Evolutionary conservation across 108 stramenopile species (phyloP).

Genomic region (Mayamaea pseudoterrestris): DNA sequence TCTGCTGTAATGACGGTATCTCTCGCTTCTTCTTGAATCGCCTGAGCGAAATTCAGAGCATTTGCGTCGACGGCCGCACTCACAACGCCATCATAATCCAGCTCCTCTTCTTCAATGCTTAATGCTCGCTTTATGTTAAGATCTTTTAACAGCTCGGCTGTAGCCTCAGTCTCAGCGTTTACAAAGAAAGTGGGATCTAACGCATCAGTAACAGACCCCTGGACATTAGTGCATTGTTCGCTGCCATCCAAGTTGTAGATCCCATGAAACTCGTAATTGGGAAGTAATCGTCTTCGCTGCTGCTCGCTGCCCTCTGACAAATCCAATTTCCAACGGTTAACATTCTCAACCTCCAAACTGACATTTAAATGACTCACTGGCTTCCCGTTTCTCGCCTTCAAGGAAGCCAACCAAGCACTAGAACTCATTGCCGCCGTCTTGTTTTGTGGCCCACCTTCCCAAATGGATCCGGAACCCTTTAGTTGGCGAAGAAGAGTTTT

Average conservation of each 20-base stretch:
- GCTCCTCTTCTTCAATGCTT: slow-evolving; percentile 21
- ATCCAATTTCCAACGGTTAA: slow-evolving; percentile 76
- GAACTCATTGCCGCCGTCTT: not conserved
- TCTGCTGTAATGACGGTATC: slow-evolving; percentile 16
- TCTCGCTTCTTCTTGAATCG: slow-evolving; percentile 18
- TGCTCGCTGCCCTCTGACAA: slow-evolving; percentile 78
- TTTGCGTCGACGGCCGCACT: not conserved
- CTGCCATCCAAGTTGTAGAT: slow-evolving; percentile 78
- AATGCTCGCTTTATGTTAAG: slow-evolving; percentile 38
- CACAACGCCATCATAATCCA: slow-evolving; percentile 35
- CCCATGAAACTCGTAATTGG: slow-evolving; percentile 84
- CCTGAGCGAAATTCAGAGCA: slow-evolving; percentile 6
- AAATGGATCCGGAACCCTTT: slow-evolving; percentile 74
- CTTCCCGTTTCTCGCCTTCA: not conserved
- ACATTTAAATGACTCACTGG: not conserved
- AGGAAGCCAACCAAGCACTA: not conserved
- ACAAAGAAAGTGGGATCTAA: slow-evolving; percentile 12
- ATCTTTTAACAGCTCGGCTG: slow-evolving; percentile 66
- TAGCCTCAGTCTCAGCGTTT: slow-evolving; percentile 70
- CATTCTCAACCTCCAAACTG: slow-evolving; percentile 17
- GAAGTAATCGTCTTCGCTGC: slow-evolving; percentile 67
- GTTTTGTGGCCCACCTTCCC: slow-evolving; percentile 53
- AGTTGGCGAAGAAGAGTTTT: slow-evolving; percentile 66
- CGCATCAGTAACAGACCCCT: not conserved
- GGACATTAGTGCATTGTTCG: too few species aligned